Evolutionary conservation across 352 stramenopile species (phyloP).

Genomic region (Globisporangium viniferum): DNA sequence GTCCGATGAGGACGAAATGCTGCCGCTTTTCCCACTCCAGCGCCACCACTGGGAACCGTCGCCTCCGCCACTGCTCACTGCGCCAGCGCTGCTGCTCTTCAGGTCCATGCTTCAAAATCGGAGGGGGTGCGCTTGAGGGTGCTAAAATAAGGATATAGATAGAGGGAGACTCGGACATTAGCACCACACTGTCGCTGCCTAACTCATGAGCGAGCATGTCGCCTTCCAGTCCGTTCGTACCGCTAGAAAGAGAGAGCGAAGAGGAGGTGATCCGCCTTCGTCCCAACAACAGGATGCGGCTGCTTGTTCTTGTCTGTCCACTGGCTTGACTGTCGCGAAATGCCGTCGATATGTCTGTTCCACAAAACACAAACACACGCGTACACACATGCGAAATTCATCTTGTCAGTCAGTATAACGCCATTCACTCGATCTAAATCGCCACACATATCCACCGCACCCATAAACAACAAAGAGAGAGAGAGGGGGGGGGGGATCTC

Average conservation of each 20-base stretch:
- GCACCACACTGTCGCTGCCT: neutral
- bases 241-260: neutral
- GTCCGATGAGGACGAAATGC: conserved; percentile 52
- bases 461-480: neutral
- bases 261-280: neutral
- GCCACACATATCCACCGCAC: neutral
- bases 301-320: neutral
- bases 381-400: neutral
- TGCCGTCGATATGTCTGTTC: neutral
- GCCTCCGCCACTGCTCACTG: conserved; percentile 15
- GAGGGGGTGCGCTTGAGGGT: neutral
- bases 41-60: conserved; percentile 57
- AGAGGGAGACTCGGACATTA: neutral
- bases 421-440: neutral
- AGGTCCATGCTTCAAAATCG: neutral
- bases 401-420: neutral
- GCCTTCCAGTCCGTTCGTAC: neutral
- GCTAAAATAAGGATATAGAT: neutral
- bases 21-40: conserved; percentile 77
- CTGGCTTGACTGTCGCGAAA: neutral
- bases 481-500: neutral
- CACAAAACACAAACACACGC: neutral
- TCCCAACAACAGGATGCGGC: neutral
- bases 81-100: conserved; percentile 25
- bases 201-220: neutral